Conservation (phyloP, 1,284 basidiomycete genomes). For the Pascua guehoae region DNA sequence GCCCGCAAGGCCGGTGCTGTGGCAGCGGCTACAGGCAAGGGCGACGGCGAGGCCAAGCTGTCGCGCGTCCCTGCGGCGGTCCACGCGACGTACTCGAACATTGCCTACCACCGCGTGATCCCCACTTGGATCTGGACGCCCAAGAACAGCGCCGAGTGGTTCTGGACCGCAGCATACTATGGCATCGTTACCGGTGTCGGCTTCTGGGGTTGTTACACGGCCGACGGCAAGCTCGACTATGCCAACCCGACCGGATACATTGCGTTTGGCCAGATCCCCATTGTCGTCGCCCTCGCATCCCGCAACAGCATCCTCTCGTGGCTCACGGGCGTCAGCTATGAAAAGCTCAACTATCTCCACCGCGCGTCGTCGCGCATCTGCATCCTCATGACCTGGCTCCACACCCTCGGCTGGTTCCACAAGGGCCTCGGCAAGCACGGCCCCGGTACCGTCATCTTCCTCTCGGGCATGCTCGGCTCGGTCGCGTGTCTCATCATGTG, state of each 20-base stretch:
- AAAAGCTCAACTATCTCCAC: constrained; percentile 53
- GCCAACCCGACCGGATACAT: constrained; percentile 11
- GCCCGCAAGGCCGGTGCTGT: constrained; percentile 1
- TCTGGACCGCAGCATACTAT: constrained; percentile 16
- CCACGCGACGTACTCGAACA: constrained; percentile 8
- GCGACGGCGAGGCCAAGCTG: neutral
- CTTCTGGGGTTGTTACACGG: constrained; percentile 8
- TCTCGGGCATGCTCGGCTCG: constrained; percentile 1
- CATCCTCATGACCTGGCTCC: constrained; percentile 32
- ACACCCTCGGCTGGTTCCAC: constrained; percentile 23
- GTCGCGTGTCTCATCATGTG: constrained; percentile 39
- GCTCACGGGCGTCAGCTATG: constrained; percentile 61
- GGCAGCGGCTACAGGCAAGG: neutral
- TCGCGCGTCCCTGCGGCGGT: neutral
- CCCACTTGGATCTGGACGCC: constrained; percentile 13
- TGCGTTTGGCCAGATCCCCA: constrained; percentile 54
- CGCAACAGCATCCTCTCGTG: constrained; percentile 63
- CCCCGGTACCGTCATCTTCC: constrained; percentile 11
- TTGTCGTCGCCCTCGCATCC: constrained; percentile 61
- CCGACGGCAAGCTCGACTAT: constrained; percentile 7
- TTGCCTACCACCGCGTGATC: constrained; percentile 17
- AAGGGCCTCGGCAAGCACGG: constrained; percentile 17
- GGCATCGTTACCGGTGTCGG: constrained; percentile 14
- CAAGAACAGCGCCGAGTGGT: constrained; percentile 10
- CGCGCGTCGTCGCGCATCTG: constrained; percentile 32